A percentile compares a stretch with the other conserved stretches of the same genome.
Conservation (phyloP, 441 rosid genomes). For the Sinapis alba region DNA sequence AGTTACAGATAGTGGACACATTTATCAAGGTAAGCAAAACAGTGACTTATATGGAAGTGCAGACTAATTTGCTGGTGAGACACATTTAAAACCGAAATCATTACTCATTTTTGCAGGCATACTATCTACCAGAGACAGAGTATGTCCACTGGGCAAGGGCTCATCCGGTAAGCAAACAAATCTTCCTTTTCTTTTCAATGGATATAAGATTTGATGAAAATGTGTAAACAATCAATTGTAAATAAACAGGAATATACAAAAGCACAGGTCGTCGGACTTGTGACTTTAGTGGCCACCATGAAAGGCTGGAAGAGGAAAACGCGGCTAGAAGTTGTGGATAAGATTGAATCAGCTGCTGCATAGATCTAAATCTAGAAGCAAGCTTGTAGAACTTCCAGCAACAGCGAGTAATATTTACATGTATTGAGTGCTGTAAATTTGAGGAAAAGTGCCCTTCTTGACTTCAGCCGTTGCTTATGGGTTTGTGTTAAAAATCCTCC, state of each 20-base stretch:
- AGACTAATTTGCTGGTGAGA: neutral
- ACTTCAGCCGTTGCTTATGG: neutral
- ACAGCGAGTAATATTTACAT: neutral
- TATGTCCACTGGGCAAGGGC: constrained; percentile 94
- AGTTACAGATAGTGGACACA: constrained; percentile 77
- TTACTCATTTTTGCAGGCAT: constrained; percentile 60
- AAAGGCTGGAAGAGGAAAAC: constrained; percentile 98
- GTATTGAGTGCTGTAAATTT: neutral
- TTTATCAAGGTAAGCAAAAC: constrained; percentile 74
- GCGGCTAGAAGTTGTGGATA: constrained; percentile 79
- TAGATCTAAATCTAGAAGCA: neutral
- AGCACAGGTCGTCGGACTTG: constrained; percentile 72
- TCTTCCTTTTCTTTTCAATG: neutral
- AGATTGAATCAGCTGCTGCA: constrained; percentile 62
- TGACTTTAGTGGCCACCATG: constrained; percentile 91
- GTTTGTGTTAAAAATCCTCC: neutral
- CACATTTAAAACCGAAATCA: constrained; percentile 2
- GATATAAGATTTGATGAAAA: neutral
- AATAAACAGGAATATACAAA: constrained; percentile 40
- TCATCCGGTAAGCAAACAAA: constrained; percentile 69
- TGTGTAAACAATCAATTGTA: neutral
- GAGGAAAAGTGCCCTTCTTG: neutral
- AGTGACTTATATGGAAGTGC: neutral
- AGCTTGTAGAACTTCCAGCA: neutral
- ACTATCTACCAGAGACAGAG: constrained; percentile 96